Evolutionary conservation across 2,329 filamentous ascomycete species (phyloP), one percentile per base, ranked within the genome.

Genomic region (Xylariaceae sp.): DNA sequence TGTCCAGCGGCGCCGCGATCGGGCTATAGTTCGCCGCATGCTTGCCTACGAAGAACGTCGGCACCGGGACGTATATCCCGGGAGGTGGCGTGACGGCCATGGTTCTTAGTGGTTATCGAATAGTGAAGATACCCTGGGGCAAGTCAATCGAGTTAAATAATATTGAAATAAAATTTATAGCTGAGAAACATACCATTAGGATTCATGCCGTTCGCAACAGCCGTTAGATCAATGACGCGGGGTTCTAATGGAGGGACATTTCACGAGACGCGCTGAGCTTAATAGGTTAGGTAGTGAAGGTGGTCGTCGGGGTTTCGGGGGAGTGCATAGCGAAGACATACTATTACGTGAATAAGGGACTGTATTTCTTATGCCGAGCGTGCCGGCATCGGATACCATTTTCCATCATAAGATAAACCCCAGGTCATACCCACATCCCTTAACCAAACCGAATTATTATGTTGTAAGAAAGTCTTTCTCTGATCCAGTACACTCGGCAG

Each of bases 31-130:
- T 68, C 7, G 76, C 68, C 5, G 72, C 67, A 32, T 65, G 57
- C 60, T 63, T 65, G 48, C 67, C 35, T 23, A 74, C 69, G 70
- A 83, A 87, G 77, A 87, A 87, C 37, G 84, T 87, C 24, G 84
- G 84, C 37, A 85, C 80, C 20, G 81, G 81, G 50, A 83, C 80
- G 67, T 78, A 81, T 61, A 82, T 77, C 50, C 80, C 80, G 39
- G 75, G 71, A 8, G 77, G 75, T 35, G 77, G 77, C 39, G 60
- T 40, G 21, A 56, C 40, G 39, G 57, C 50, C 63, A 66, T 66
- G 18, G 21, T 55, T 18, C 39, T 11, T 16, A 20, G 6, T 30
- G 27, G 30, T 51, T 37, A 18, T 44, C 18, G 10, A 23, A 3
- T 16, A 3, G 35, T 23, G n/a, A n/a, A n/a, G n/a, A n/a, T n/a